Conservation (phyloP, 441 rosid species). For the Gossypium lobatum region DNA sequence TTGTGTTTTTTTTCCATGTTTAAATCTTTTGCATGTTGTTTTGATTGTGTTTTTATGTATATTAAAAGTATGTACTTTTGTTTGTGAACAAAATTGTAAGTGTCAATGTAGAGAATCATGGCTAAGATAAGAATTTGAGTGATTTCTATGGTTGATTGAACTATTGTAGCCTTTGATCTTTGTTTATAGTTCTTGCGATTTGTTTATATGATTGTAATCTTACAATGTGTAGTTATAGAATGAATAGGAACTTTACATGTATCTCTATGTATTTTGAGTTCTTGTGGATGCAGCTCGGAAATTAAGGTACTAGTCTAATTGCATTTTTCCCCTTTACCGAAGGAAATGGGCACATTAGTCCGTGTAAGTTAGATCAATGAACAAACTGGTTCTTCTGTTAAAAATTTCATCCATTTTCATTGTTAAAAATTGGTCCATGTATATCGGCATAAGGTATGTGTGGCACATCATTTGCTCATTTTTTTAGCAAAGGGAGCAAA, state of each 20-base stretch:
- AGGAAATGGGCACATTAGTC: no score
- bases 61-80: background rate
- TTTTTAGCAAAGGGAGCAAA: no score
- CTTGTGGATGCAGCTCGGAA: background rate
- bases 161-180: background rate
- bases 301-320: background rate
- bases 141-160: background rate
- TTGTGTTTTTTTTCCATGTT: background rate
- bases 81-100: background rate
- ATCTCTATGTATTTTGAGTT: no score
- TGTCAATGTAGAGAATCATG: background rate
- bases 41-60: background rate
- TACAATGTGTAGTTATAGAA: no score
- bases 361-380: no score
- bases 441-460: no score
- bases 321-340: no score
- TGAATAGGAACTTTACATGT: no score
- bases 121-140: background rate
- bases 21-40: background rate
- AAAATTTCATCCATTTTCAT: no score
- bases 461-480: no score
- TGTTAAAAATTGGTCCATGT: no score
- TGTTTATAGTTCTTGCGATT: background rate
- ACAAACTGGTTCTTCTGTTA: no score
- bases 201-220: background rate